A percentile compares a stretch with the other conserved stretches of the same genome.
Evolutionary conservation across 2,329 filamentous ascomycete genomes (phyloP).

Genomic region (Bipolaris victoriae): DNA sequence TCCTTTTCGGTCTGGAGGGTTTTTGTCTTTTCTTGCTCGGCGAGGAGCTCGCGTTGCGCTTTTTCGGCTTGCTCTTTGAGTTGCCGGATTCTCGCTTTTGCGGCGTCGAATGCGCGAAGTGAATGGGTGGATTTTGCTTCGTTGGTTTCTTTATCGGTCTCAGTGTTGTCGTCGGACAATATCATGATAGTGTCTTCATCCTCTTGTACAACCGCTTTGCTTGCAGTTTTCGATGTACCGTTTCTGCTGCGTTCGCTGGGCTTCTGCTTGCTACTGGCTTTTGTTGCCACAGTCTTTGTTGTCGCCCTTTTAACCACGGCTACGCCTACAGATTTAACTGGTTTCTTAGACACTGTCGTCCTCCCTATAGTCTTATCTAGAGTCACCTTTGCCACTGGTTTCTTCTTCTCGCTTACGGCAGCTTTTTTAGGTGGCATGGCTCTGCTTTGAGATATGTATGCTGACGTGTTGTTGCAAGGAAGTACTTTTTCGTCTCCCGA

Average conservation of each 20-base stretch:
- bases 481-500: too few species aligned
- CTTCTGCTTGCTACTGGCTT: neutral
- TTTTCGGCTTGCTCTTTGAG: neutral
- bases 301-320: too few species aligned
- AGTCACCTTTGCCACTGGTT: neutral
- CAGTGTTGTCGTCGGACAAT: constrained; percentile 4
- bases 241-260: neutral
- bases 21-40: neutral
- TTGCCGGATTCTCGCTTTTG: neutral
- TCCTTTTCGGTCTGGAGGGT: neutral
- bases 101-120: neutral
- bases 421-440: neutral
- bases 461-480: neutral
- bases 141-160: neutral
- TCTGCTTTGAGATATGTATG: neutral
- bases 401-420: neutral
- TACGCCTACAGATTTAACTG: neutral
- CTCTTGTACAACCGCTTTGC: neutral
- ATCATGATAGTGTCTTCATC: neutral
- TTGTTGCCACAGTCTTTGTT: neutral
- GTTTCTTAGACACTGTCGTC: neutral
- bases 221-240: neutral
- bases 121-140: neutral
- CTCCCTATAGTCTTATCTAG: neutral
- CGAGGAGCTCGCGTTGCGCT: neutral